Evolutionary conservation across 2,329 filamentous ascomycete genomes (phyloP).

Genomic region (Nigrospora osmanthi): DNA sequence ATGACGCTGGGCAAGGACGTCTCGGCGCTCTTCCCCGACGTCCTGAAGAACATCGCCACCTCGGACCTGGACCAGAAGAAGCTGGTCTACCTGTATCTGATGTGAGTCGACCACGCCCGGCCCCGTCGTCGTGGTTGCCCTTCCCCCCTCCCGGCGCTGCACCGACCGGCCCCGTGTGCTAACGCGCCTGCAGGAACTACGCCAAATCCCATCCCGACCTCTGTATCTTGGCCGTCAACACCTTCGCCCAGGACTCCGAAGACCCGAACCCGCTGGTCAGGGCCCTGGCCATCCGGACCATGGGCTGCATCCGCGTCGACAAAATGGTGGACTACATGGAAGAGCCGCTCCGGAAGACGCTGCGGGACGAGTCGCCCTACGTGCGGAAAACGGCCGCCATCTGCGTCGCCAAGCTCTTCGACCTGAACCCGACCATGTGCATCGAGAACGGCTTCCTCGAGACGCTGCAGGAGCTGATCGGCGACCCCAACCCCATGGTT

Average conservation of each 20-base stretch:
- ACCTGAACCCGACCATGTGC: slow-evolving; percentile 85
- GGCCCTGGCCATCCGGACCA: slow-evolving; percentile 91
- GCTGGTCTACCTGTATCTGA: slow-evolving; percentile 95
- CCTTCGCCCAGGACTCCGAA: slow-evolving; percentile 97
- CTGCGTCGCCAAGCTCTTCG: slow-evolving; percentile 95
- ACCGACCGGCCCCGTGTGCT: neutral
- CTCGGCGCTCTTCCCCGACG: slow-evolving; percentile 92
- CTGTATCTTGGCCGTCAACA: slow-evolving; percentile 97
- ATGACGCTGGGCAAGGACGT: slow-evolving; percentile 99
- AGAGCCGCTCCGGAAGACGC: slow-evolving; percentile 88
- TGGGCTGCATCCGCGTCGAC: slow-evolving; percentile 96
- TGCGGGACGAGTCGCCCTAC: slow-evolving; percentile 95
- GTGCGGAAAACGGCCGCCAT: slow-evolving; percentile 97
- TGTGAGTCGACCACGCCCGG: slow-evolving; percentile 47
- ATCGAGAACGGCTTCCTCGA: slow-evolving; percentile 96
- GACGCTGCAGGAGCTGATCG: slow-evolving; percentile 88
- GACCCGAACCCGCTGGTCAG: slow-evolving; percentile 94
- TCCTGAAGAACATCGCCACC: slow-evolving; percentile 97
- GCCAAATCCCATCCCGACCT: slow-evolving; percentile 98
- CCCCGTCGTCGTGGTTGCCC: neutral
- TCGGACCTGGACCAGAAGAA: slow-evolving; percentile 96
- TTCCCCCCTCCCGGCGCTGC: neutral
- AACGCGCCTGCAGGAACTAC: slow-evolving; percentile 67
- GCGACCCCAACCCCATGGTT: slow-evolving; percentile 97
- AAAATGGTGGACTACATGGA: slow-evolving; percentile 99